These are phyloP conservation scores for Colletotrichum gloeosporioides DNA, from an alignment of 2,329 filamentous ascomycete species.

Conservation along the genomic window DNA sequence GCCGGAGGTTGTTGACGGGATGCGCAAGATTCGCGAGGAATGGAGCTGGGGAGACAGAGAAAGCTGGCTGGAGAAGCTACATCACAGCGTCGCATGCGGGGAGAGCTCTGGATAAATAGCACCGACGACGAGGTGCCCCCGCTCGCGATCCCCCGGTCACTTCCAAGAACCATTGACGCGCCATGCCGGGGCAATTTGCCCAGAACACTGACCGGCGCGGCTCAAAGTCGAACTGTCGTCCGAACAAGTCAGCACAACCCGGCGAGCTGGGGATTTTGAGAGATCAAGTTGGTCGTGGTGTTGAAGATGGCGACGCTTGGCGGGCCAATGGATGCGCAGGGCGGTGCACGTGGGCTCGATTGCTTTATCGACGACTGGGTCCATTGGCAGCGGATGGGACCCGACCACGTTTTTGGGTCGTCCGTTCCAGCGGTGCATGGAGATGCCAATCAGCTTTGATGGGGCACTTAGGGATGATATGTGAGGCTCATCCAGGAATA, in stretches of 20 bases:
- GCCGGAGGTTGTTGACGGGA: constrained; percentile 20
- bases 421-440: neutral
- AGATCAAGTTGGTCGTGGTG: neutral
- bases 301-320: neutral
- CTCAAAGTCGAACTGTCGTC: constrained; percentile 12
- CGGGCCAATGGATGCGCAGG: constrained; percentile 34
- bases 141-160: neutral
- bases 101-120: constrained; percentile 16
- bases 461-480: neutral
- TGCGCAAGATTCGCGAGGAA: neutral
- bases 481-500: neutral
- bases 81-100: constrained; percentile 8
- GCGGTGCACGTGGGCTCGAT: constrained; percentile 25
- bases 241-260: neutral
- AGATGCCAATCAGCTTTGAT: neutral
- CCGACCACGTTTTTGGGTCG: constrained; percentile 4
- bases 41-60: neutral
- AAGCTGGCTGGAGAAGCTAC: neutral
- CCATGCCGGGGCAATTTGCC: constrained; percentile 19
- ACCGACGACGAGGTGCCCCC: neutral
- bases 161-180: constrained; percentile 12
- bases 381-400: constrained; percentile 3
- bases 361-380: neutral
- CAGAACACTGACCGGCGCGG: neutral
- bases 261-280: neutral